Percentiles rank a stretch among this genome's conserved stretches.
These are phyloP conservation scores for Globisporangium acanthophoron DNA, from an alignment of 352 stramenopile species.

Conservation along the genomic window DNA sequence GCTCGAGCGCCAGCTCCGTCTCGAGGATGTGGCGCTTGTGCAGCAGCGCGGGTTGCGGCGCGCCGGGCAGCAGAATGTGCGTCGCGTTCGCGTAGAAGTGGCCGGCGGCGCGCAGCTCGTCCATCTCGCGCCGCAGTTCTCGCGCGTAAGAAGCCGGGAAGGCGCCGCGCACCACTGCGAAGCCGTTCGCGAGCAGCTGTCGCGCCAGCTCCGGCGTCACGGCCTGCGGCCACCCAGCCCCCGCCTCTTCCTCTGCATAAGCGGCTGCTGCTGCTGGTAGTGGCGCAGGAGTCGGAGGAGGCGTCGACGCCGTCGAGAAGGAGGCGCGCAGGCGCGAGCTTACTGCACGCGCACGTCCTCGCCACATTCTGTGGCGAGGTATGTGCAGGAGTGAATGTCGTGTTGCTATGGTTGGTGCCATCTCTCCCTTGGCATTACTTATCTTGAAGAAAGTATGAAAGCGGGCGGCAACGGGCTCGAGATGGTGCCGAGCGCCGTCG, in stretches of 20 bases:
- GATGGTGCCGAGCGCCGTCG: constrained; percentile 39
- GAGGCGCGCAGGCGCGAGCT: not conserved
- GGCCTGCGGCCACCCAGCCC: constrained; percentile 20
- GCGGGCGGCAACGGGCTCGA: constrained; percentile 5
- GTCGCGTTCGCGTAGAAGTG: constrained; percentile 78
- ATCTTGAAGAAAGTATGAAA: too few relatives aligned
- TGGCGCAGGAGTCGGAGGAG: not conserved
- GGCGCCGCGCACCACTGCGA: constrained; percentile 38
- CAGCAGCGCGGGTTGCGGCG: constrained; percentile 34
- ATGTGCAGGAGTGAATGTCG: too few relatives aligned
- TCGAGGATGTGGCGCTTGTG: constrained; percentile 80
- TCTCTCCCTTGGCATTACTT: too few relatives aligned
- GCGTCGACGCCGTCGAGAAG: not conserved
- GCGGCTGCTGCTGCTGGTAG: not conserved
- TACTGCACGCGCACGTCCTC: not conserved
- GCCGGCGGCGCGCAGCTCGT: constrained; percentile 21
- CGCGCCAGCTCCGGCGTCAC: constrained; percentile 23
- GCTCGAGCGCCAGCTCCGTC: constrained; percentile 61
- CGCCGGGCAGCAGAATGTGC: constrained; percentile 52
- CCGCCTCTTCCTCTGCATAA: not conserved
- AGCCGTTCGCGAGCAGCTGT: constrained; percentile 43
- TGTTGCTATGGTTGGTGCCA: too few relatives aligned
- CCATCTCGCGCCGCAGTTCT: constrained; percentile 51
- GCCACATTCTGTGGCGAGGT: too few relatives aligned
- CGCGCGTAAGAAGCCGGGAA: constrained; percentile 42